Evolutionary conservation across 2,329 filamentous ascomycete genomes (phyloP).

Genomic region (Neopestalotiopsis rosae): DNA sequence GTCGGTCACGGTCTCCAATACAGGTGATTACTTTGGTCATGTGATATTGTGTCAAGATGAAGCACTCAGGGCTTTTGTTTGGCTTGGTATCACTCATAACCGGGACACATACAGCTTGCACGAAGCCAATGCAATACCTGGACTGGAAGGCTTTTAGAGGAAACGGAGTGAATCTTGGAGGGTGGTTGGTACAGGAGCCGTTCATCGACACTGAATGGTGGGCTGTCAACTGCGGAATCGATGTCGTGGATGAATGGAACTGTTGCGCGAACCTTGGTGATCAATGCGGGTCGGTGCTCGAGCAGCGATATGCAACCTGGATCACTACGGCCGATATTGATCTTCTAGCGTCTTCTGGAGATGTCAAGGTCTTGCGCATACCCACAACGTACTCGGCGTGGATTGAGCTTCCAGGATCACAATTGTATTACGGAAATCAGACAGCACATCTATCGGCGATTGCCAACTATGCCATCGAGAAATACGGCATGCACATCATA

Average conservation of each 20-base stretch:
- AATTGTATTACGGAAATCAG: slow-evolving; percentile 40
- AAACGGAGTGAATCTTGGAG: slow-evolving; percentile 35
- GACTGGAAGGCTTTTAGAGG: slow-evolving; percentile 27
- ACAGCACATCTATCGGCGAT: slow-evolving; percentile 34
- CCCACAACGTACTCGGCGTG: slow-evolving; percentile 42
- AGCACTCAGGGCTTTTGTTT: too few species aligned
- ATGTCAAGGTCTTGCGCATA: slow-evolving; percentile 40
- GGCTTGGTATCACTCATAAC: background rate
- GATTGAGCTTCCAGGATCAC: slow-evolving; percentile 38
- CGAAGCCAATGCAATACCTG: background rate
- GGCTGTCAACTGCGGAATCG: slow-evolving; percentile 24
- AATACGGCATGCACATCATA: slow-evolving; percentile 41
- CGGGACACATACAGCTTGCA: background rate
- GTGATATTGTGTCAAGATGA: too few species aligned
- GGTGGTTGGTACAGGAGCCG: slow-evolving; percentile 39
- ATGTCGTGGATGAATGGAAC: slow-evolving; percentile 39
- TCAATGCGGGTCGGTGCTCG: slow-evolving; percentile 34
- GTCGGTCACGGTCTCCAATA: too few species aligned
- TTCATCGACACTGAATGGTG: slow-evolving; percentile 35
- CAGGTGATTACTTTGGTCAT: too few species aligned
- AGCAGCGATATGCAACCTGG: slow-evolving; percentile 35
- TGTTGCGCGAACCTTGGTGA: slow-evolving; percentile 36
- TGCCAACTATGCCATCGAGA: slow-evolving; percentile 38
- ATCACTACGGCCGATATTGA: slow-evolving; percentile 38
- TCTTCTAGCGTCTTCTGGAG: slow-evolving; percentile 33